Percentiles rank a stretch among this genome's conserved stretches.
Evolutionary conservation across 1,284 basidiomycete species (phyloP).

Genomic region (Microbotryum lychnidis-dioicae): DNA sequence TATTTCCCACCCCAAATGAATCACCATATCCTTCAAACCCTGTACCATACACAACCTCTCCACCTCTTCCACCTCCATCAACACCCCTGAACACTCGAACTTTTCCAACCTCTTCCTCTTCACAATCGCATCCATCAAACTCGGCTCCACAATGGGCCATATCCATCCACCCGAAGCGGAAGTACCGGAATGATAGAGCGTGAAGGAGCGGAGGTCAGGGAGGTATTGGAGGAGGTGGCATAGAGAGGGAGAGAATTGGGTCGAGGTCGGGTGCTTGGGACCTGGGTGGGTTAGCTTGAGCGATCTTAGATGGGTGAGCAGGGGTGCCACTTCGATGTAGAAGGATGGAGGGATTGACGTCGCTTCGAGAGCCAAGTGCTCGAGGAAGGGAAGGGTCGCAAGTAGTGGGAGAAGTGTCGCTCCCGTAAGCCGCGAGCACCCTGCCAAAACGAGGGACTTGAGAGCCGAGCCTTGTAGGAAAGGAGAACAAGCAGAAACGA

Average conservation of each 20-base stretch:
- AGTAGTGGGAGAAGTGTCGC: constrained; percentile 15
- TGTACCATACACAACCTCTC: background rate
- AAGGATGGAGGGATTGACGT: constrained; percentile 18
- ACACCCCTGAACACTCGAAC: constrained; percentile 24
- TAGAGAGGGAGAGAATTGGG: constrained; percentile 21
- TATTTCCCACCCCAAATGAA: constrained; percentile 14
- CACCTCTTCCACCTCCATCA: constrained; percentile 10
- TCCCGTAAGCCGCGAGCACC: constrained; percentile 21
- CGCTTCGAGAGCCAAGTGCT: constrained; percentile 28
- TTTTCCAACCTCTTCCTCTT: constrained; percentile 2
- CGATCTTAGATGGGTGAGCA: constrained; percentile 6
- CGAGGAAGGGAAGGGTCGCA: constrained; percentile 10
- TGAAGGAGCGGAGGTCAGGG: constrained; percentile 12
- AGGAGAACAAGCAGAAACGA: constrained; percentile 4
- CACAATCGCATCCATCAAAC: constrained; percentile 5
- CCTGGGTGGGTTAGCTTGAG: constrained; percentile 31
- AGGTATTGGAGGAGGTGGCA: constrained; percentile 8
- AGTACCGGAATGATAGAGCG: constrained; percentile 25
- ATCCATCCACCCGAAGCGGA: constrained; percentile 3
- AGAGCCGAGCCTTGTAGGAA: constrained; percentile 1
- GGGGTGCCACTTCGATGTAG: constrained; percentile 8
- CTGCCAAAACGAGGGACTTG: constrained; percentile 21
- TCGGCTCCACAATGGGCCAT: constrained; percentile 12
- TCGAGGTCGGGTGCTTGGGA: constrained; percentile 9
- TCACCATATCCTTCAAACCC: constrained; percentile 19